Evolutionary conservation across 768 basidiomycete genomes (phyloP).

Genomic region (Xerocomus brunneocitrinus): DNA sequence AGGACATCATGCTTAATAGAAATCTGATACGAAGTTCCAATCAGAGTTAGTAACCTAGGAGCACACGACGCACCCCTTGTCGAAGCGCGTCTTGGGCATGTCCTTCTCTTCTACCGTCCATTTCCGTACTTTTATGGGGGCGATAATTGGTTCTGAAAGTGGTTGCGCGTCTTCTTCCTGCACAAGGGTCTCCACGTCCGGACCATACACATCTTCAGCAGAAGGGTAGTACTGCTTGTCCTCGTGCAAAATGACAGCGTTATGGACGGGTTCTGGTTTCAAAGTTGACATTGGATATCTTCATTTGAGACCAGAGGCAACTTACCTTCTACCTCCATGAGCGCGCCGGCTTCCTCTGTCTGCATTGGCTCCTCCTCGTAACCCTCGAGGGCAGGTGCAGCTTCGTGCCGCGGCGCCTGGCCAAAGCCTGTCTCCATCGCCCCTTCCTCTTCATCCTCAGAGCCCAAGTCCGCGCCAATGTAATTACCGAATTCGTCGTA

Average conservation of each 20-base stretch:
- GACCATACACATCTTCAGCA: conserved; percentile 87
- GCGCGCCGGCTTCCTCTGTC: conserved; percentile 52
- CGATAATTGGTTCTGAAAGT: conserved; percentile 90
- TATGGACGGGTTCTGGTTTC: conserved; percentile 64
- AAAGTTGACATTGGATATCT: conserved; percentile 5
- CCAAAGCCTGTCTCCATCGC: conserved; percentile 48
- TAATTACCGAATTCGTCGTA: conserved; percentile 98
- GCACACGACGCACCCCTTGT: conserved; percentile 71
- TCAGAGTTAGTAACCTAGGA: conserved; percentile 3
- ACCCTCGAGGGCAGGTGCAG: conserved; percentile 69
- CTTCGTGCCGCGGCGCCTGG: conserved; percentile 32
- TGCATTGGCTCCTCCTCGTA: conserved; percentile 69
- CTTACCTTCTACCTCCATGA: conserved; percentile 86
- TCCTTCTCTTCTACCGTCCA: conserved; percentile 95
- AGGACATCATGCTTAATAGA: conserved; percentile 83
- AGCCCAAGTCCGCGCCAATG: conserved; percentile 91
- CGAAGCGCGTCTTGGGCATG: conserved; percentile 95
- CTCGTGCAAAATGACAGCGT: conserved; percentile 87
- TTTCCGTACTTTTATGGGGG: conserved; percentile 90
- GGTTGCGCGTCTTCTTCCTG: conserved; percentile 99
- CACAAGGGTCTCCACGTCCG: conserved; percentile 91
- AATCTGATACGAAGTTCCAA: conserved; percentile 52
- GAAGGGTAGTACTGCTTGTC: conserved; percentile 98
- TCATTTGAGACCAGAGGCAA: conserved; percentile 2
- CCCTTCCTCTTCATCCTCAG: conserved; percentile 63